These are phyloP conservation scores for Naganishia randhawae DNA, from an alignment of 768 basidiomycete species.

Conservation along the genomic window DNA sequence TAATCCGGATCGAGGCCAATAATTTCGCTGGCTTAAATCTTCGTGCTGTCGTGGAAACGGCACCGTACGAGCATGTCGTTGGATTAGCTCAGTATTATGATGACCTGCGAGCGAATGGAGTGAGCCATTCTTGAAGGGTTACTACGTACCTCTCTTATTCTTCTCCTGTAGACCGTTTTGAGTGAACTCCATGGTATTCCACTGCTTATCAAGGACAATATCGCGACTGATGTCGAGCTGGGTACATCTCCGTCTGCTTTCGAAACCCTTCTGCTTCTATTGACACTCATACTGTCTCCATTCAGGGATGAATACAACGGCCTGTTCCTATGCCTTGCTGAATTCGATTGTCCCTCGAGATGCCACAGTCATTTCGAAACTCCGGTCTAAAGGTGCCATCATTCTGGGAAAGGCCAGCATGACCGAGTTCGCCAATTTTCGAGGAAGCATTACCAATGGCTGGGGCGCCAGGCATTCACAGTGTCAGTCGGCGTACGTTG, in stretches of 20 bases:
- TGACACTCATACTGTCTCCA: not conserved
- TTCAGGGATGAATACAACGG: slow-evolving; percentile 38
- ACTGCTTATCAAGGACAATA: slow-evolving; percentile 43
- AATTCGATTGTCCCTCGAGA: slow-evolving; percentile 31
- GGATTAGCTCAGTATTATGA: slow-evolving; percentile 37
- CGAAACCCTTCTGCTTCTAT: not conserved
- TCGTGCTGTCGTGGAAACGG: slow-evolving; percentile 41
- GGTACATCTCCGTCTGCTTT: slow-evolving; percentile 15
- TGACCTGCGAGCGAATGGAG: slow-evolving; percentile 31
- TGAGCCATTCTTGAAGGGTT: not conserved
- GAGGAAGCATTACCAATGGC: slow-evolving; percentile 32
- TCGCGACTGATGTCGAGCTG: slow-evolving; percentile 37
- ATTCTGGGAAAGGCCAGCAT: slow-evolving; percentile 8
- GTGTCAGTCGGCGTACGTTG: slow-evolving; percentile 38
- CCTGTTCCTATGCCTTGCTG: slow-evolving; percentile 36
- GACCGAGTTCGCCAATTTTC: slow-evolving; percentile 28
- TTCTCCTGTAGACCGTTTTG: slow-evolving; percentile 8
- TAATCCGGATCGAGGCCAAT: slow-evolving; percentile 39
- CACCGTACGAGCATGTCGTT: slow-evolving; percentile 35
- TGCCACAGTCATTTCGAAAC: slow-evolving; percentile 31
- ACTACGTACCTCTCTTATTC: not conserved
- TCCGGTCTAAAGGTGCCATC: slow-evolving; percentile 9
- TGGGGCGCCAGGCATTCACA: slow-evolving; percentile 41
- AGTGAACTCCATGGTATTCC: slow-evolving; percentile 42
- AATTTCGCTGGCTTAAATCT: slow-evolving; percentile 38